Evolutionary conservation across 768 basidiomycete genomes (phyloP).

Genomic region (Podaxis sp.): DNA sequence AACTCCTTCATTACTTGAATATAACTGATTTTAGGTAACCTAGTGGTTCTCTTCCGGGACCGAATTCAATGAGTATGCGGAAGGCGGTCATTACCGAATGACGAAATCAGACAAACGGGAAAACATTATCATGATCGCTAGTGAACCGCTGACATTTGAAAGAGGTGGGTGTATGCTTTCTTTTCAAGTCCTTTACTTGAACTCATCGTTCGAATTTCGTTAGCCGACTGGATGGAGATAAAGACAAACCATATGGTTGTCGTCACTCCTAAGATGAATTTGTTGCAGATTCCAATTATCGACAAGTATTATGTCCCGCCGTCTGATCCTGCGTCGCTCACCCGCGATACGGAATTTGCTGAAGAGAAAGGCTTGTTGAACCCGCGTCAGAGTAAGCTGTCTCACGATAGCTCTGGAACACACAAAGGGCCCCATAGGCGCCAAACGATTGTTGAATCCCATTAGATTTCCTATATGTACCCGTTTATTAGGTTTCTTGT

Average conservation of each 20-base stretch:
- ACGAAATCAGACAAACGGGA: constrained; percentile 93
- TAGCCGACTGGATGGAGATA: constrained; percentile 99
- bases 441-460: background rate
- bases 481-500: background rate
- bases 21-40: background rate
- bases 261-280: constrained; percentile 93
- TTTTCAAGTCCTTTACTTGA: background rate
- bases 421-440: background rate
- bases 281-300: constrained; percentile 90
- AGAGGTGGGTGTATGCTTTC: constrained; percentile 49
- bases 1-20: background rate
- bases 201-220: constrained; percentile 3
- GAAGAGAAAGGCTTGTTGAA: constrained; percentile 83
- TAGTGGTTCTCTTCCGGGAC: constrained; percentile 97
- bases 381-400: constrained; percentile 39
- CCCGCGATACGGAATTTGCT: constrained; percentile 79
- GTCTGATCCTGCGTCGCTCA: constrained; percentile 69
- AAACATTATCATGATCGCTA: constrained; percentile 93
- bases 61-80: constrained; percentile 85
- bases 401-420: constrained; percentile 5
- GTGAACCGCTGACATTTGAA: constrained; percentile 96
- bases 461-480: background rate
- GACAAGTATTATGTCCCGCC: constrained; percentile 93
- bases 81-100: constrained; percentile 93
- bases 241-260: constrained; percentile 95